phyloP scores from a whole-genome alignment of 768 basidiomycete genomes.

The Amanita brunnescens region DNA sequence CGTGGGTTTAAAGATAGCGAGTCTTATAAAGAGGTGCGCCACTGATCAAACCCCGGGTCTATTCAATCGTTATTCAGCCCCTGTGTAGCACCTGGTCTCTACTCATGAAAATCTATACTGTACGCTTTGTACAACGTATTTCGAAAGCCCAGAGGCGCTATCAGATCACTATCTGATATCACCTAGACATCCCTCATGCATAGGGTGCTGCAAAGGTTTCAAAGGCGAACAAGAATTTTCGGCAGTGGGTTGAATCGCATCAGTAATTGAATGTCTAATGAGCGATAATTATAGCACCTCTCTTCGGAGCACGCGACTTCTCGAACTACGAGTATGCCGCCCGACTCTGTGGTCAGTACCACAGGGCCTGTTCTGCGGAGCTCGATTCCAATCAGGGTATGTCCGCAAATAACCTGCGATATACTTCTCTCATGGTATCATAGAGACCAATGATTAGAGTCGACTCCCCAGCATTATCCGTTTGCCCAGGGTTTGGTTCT shows the following conservation, averaged over 20 bases:
- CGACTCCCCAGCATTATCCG: slow-evolving; percentile 22
- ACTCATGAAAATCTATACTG: slow-evolving; percentile 18
- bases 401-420: not conserved
- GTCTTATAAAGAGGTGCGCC: slow-evolving; percentile 21
- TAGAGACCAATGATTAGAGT: slow-evolving; percentile 18
- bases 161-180: slow-evolving; percentile 34
- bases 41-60: not conserved
- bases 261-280: not conserved
- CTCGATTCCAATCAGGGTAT: slow-evolving; percentile 17
- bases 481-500: slow-evolving; percentile 20
- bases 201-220: slow-evolving; percentile 33
- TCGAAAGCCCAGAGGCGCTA: slow-evolving; percentile 26
- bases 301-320: slow-evolving; percentile 9
- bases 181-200: slow-evolving; percentile 36
- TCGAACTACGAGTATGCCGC: not conserved
- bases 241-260: slow-evolving; percentile 19
- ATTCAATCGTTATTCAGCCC: not conserved
- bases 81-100: not conserved
- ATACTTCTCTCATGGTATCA: not conserved
- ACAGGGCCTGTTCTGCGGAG: slow-evolving; percentile 20
- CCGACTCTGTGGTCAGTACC: slow-evolving; percentile 6
- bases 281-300: slow-evolving; percentile 11
- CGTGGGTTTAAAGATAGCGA: slow-evolving; percentile 30
- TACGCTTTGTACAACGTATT: slow-evolving; percentile 28
- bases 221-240: slow-evolving; percentile 26